phyloP scores from a whole-genome alignment of 1,284 basidiomycete species.

The Ustilago curta region DNA sequence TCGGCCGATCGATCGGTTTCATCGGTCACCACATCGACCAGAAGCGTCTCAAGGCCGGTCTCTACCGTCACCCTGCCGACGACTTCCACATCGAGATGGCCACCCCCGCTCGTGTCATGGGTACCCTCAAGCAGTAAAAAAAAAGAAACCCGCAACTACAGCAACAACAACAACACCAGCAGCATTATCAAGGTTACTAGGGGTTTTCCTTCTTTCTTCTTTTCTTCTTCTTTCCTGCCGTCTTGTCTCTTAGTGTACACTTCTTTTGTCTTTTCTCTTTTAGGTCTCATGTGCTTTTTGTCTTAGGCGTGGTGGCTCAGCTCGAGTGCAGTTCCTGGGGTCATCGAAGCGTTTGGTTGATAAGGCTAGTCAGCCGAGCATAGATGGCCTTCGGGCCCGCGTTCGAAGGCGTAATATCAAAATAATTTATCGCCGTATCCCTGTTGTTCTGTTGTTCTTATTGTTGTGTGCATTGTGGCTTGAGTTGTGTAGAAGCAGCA shows the following conservation, averaged over 20 bases:
- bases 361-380: conserved; percentile 45
- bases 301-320: conserved; percentile 6
- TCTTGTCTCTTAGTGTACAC: conserved; percentile 34
- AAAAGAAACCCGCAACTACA: not conserved
- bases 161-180: conserved; percentile 3
- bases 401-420: conserved; percentile 5
- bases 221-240: conserved; percentile 7
- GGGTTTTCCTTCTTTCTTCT: conserved; percentile 13
- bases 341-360: conserved; percentile 12
- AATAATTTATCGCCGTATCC: conserved; percentile 12
- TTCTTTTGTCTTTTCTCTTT: conserved; percentile 23
- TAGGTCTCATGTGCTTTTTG: conserved; percentile 20
- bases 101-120: conserved; percentile 62
- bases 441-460: not conserved
- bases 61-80: conserved; percentile 70
- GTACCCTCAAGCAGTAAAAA: conserved; percentile 56
- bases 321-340: not conserved
- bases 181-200: conserved; percentile 30
- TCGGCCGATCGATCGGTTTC: conserved; percentile 97
- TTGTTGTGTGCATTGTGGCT: not conserved
- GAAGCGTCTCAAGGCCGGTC: conserved; percentile 75
- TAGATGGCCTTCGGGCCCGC: not conserved
- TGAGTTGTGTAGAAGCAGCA: too few species aligned
- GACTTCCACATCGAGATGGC: conserved; percentile 68
- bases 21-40: conserved; percentile 95